A percentile compares a stretch with the other conserved stretches of the same genome.
Evolutionary conservation across 2,329 filamentous ascomycete species (phyloP).

Genomic region (Lachnellula occidentalis): DNA sequence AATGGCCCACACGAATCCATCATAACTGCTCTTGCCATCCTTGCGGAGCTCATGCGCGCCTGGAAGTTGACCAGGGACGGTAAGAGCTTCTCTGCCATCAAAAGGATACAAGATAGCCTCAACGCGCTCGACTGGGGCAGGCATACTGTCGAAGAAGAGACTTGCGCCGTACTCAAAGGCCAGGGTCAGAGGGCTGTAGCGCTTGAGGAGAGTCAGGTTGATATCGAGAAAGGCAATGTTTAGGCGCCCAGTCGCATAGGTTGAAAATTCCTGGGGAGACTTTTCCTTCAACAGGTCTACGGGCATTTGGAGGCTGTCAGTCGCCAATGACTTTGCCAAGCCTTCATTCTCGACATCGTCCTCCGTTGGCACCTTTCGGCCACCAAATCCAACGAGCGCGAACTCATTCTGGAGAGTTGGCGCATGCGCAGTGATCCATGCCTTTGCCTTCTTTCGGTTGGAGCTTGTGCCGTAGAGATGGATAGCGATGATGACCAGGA

Average conservation of each 20-base stretch:
- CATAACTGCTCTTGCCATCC: slow-evolving; percentile 64
- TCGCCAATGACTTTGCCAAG: slow-evolving; percentile 34
- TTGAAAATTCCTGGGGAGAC: slow-evolving; percentile 76
- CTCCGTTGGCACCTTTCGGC: slow-evolving; percentile 41
- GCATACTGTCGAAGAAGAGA: slow-evolving; percentile 75
- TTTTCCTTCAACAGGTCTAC: slow-evolving; percentile 74
- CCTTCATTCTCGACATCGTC: slow-evolving; percentile 41
- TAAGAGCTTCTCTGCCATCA: slow-evolving; percentile 80
- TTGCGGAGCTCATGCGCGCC: slow-evolving; percentile 52
- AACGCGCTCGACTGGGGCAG: slow-evolving; percentile 62
- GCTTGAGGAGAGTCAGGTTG: slow-evolving; percentile 35
- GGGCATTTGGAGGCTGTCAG: slow-evolving; percentile 36
- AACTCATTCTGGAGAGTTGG: slow-evolving; percentile 74
- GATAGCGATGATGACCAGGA: slow-evolving; percentile 68
- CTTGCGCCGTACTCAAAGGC: slow-evolving; percentile 62
- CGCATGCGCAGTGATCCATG: slow-evolving; percentile 73
- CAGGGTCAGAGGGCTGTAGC: slow-evolving; percentile 27
- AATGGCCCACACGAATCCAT: slow-evolving; percentile 90
- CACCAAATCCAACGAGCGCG: slow-evolving; percentile 75
- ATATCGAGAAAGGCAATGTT: slow-evolving; percentile 90
- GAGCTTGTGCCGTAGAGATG: slow-evolving; percentile 75
- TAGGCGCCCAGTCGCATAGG: slow-evolving; percentile 85
- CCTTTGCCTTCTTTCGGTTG: slow-evolving; percentile 74
- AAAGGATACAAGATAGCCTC: slow-evolving; percentile 82
- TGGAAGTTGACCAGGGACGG: slow-evolving; percentile 60